These are phyloP conservation scores for Saccharomyces hybrid DNA, from an alignment of 1,139 yeast genomes.

Conservation along the genomic window DNA sequence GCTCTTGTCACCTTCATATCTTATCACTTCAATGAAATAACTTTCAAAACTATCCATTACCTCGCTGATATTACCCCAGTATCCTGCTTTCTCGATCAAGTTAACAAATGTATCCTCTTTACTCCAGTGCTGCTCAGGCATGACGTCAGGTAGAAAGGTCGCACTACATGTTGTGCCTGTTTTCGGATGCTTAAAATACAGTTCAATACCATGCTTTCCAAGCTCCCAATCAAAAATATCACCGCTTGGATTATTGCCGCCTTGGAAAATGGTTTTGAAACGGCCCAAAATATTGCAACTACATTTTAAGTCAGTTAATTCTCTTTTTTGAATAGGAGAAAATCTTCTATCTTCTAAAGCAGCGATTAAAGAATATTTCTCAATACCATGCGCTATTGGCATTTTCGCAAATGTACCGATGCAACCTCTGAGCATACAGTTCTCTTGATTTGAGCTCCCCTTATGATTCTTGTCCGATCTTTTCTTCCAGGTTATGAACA, in stretches of 20 bases:
- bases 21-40: constrained; percentile 28
- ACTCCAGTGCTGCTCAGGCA: constrained; percentile 83
- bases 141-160: constrained; percentile 86
- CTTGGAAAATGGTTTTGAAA: constrained; percentile 24
- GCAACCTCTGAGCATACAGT: constrained; percentile 66
- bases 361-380: constrained; percentile 56
- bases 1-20: constrained; percentile 28
- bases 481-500: constrained; percentile 84
- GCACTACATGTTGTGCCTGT: constrained; percentile 45
- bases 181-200: constrained; percentile 39
- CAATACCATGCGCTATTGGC: constrained; percentile 50
- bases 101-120: constrained; percentile 61
- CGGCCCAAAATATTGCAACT: constrained; percentile 34
- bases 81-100: constrained; percentile 59
- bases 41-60: constrained; percentile 21
- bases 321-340: constrained; percentile 50
- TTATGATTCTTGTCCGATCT: constrained; percentile 17
- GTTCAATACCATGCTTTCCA: constrained; percentile 72
- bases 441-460: constrained; percentile 10
- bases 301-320: constrained; percentile 42
- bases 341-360: constrained; percentile 76
- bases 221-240: constrained; percentile 60
- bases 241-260: constrained; percentile 10
- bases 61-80: constrained; percentile 12
- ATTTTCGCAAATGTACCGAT: constrained; percentile 70